Conservation (phyloP, 164 flowering plant species). For the Paratinospora sagittata region DNA sequence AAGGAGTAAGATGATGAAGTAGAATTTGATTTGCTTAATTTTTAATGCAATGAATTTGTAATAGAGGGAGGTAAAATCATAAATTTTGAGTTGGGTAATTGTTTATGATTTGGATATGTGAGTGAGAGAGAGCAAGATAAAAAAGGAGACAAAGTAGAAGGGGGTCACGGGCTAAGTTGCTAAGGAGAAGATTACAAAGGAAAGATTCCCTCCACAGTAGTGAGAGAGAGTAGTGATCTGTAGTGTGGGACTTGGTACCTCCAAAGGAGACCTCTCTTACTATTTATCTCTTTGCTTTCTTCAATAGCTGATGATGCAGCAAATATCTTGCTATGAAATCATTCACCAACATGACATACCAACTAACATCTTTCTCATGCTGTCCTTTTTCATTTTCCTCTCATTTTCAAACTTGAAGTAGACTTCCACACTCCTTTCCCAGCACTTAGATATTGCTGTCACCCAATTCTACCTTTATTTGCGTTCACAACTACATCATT, state of each 20-base stretch:
- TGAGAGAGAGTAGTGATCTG: neutral
- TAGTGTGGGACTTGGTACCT: slow-evolving; percentile 10
- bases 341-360: slow-evolving; percentile 16
- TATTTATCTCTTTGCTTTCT: neutral
- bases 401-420: slow-evolving; percentile 1
- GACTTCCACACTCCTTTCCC: neutral
- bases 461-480: neutral
- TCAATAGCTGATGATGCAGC: neutral
- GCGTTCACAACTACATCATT: neutral
- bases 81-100: too few relatives aligned
- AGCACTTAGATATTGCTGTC: neutral
- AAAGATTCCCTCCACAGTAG: slow-evolving; percentile 11
- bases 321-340: slow-evolving; percentile 17
- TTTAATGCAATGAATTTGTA: too few relatives aligned
- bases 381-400: neutral
- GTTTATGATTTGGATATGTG: neutral
- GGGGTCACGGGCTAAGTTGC: slow-evolving; percentile 14
- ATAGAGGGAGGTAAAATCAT: too few relatives aligned
- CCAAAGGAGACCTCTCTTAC: neutral
- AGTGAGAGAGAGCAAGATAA: neutral
- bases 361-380: slow-evolving; percentile 15
- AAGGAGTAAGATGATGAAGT: too few relatives aligned
- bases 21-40: too few relatives aligned
- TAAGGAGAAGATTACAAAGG: slow-evolving; percentile 10
- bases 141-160: slow-evolving; percentile 10